Evolutionary conservation across 2,329 filamentous ascomycete genomes (phyloP).

Genomic region (Fusarium buxicola): DNA sequence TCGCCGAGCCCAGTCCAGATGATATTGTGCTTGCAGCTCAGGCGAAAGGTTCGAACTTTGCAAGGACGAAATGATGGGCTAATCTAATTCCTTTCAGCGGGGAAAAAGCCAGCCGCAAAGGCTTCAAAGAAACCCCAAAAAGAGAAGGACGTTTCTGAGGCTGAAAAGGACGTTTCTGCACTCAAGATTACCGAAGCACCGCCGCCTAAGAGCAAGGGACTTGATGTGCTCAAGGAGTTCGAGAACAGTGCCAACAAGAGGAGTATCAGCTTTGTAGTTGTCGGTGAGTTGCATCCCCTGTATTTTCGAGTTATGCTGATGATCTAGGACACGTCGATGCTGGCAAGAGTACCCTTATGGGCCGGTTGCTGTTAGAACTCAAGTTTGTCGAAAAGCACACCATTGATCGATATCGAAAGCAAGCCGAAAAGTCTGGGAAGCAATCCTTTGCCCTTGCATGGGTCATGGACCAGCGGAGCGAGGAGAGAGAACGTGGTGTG

Average conservation of each 20-base stretch:
- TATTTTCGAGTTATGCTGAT: constrained; percentile 22
- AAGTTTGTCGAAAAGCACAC: constrained; percentile 89
- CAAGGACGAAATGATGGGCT: constrained; percentile 61
- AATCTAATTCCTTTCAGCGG: constrained; percentile 67
- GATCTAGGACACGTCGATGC: constrained; percentile 90
- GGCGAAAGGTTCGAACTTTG: constrained; percentile 82
- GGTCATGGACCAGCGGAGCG: constrained; percentile 92
- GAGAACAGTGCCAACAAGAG: constrained; percentile 81
- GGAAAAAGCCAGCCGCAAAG: constrained; percentile 60
- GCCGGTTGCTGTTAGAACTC: constrained; percentile 88
- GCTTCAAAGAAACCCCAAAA: constrained; percentile 56
- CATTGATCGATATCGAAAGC: constrained; percentile 86
- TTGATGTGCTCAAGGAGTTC: constrained; percentile 87
- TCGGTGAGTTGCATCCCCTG: constrained; percentile 68
- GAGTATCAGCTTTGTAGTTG: constrained; percentile 90
- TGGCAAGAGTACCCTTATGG: constrained; percentile 98
- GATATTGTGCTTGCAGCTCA: constrained; percentile 89
- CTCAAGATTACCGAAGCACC: constrained; percentile 64
- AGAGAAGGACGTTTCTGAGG: constrained; percentile 46
- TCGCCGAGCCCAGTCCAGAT: constrained; percentile 90
- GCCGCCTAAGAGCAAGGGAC: constrained; percentile 77
- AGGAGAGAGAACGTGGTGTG: constrained; percentile 89
- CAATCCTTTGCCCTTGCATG: constrained; percentile 96
- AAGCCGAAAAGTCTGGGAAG: constrained; percentile 93
- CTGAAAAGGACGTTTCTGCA: constrained; percentile 47